Evolutionary conservation across 2,329 filamentous ascomycete species (phyloP), one percentile per base, ranked within the genome.

Genomic region (Metarhizium robertsii): DNA sequence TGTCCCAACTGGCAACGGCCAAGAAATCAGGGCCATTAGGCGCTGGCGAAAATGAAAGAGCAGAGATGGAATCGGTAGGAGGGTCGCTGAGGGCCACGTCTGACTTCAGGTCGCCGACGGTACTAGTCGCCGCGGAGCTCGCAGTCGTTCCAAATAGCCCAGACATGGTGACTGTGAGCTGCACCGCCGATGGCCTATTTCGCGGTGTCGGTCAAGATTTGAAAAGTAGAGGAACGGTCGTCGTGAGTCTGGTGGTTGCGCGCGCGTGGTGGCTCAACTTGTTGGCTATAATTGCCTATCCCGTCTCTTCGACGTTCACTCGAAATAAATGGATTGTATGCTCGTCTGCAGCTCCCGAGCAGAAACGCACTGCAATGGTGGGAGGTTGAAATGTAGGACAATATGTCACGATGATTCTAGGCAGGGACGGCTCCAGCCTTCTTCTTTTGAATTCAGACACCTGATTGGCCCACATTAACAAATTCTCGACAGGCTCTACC

Each of bases 1-100:
- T 95, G 74, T 99, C 94, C 94, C 94, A 99, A 64, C 90, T 96
- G 50, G 90, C 78, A 40, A 96, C 89, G 29, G 92, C 91, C 18
- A 99, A 79, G 68, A 95, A 88, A 65, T 97, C 90, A 66, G 70
- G 68, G 49, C 65, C 71, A 65, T 68, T 77, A 66, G 59, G 74
- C 66, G 66, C 78, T 66, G 87, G 84, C 14, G 87, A 92, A 75
- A 96, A 99, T 51, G 84, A 77, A 58, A 99, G 79, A 67, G 91
- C 90, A 40, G 92, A 92, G 66, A 97, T 87, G 71, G 88, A 89
- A 73, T 99, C 94, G 62, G 90, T 86, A 25, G 94, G 94, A 14
- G 88, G 88, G 61, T 86, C 81, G 58, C 76, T 80, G 55, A 99
- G 77, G 54, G 87, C 80, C 54, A 97, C 84, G 71, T 99, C 94